Percentiles rank a stretch among this genome's conserved stretches.
These are phyloP conservation scores for Arthrobotrys pseudoclavata DNA, from an alignment of 2,329 filamentous ascomycete species.

Conservation along the genomic window DNA sequence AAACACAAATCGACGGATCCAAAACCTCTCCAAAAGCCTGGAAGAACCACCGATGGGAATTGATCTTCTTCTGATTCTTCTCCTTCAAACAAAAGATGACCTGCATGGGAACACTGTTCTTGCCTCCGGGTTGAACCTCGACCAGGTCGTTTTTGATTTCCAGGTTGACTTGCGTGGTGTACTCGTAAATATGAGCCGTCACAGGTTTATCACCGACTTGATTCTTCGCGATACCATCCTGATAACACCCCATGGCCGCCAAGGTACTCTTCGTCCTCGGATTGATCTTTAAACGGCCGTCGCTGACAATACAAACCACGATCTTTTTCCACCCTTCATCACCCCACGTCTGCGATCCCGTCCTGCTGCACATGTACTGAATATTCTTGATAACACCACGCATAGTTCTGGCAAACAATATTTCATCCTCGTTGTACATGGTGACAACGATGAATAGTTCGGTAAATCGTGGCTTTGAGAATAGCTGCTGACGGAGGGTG, in stretches of 20 bases:
- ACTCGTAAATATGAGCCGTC: conserved; percentile 97
- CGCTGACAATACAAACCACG: conserved; percentile 96
- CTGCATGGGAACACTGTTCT: conserved; percentile 78
- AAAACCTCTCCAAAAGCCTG: conserved; percentile 92
- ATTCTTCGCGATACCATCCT: conserved; percentile 98
- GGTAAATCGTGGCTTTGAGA: conserved; percentile 77
- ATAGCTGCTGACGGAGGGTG: conserved; percentile 77
- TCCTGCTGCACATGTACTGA: conserved; percentile 95
- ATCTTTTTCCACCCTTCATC: conserved; percentile 99
- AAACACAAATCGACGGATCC: conserved; percentile 95
- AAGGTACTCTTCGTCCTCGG: conserved; percentile 87
- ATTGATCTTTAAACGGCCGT: conserved; percentile 97
- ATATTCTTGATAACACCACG: conserved; percentile 98
- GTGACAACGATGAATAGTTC: conserved; percentile 80
- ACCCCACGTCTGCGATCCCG: conserved; percentile 96
- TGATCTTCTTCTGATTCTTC: conserved; percentile 99
- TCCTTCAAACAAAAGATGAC: conserved; percentile 98
- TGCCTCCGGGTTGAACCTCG: conserved; percentile 83
- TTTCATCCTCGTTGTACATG: conserved; percentile 98
- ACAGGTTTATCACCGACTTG: conserved; percentile 97
- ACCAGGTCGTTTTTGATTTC: conserved; percentile 92
- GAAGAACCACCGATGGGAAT: conserved; percentile 99
- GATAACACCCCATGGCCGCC: conserved; percentile 94
- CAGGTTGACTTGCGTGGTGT: conserved; percentile 87
- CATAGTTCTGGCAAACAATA: conserved; percentile 95